Evolutionary conservation across 2,329 filamentous ascomycete species (phyloP), one percentile per base, ranked within the genome.

Genomic region (Colletotrichum brevisporum): DNA sequence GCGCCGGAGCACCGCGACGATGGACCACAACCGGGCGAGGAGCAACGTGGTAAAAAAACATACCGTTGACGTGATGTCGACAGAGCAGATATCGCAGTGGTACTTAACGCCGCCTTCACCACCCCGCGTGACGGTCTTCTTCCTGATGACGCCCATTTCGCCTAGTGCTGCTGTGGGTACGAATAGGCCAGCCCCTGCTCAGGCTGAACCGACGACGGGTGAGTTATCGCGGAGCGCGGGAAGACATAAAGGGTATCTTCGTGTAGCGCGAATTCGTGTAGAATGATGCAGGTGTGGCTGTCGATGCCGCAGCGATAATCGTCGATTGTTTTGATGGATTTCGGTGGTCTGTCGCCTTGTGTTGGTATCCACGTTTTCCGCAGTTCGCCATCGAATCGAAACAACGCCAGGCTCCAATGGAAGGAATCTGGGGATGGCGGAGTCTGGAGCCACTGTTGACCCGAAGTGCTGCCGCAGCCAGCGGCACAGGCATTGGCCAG

Each of bases 51-150:
- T 54, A 41, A 45, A 58, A 27, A 48, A 51, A 86, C 92, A 77
- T 87, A 97, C 96, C 54, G 96, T 99, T 5, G 95, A 96, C 54
- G 96, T 99, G 74, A 99, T 97, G 80, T 99, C 96, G 67, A 94
- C 94, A 52, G 94, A 97, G 81, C 96, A 99, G 68, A 97, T 92
- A 81, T 99, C 97, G 84, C 96, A 99, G 73, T 98, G 94, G 80
- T 97, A 99, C 80, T 98, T 98, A 39, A 94, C 93, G 72, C 93
- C 93, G 55, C 93, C 94, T 78, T 98, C 94, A 59, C 92, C 94
- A 71, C 93, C 94, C 77, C 93, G 88, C 63, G 91, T 91, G 73
- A 92, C 93, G 69, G 94, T 96, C 85, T 98, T 98, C 86, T 98
- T 98, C 79, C 95, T 92, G 79, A 98, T 97, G 77, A 97, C 92